Evolutionary conservation across 164 flowering plant species (phyloP), one percentile per base, ranked within the genome.

Genomic region (Dillenia turbinata): DNA sequence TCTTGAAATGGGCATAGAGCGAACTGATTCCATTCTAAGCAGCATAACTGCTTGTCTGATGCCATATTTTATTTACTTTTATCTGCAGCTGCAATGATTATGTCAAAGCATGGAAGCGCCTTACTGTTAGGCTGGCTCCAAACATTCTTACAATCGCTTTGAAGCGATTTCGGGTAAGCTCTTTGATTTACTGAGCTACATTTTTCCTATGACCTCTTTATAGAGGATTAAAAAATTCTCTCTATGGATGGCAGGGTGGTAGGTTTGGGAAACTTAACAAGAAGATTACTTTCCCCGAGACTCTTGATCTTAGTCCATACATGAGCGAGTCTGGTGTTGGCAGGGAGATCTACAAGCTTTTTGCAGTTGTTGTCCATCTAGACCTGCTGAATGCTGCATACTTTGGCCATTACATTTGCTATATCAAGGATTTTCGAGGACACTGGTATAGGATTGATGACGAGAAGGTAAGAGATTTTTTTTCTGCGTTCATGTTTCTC

Each of bases 331-430:
- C 72, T 44, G 83, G 81, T 65, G 78, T 81, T 66, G 82, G 81
- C 26, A 67, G 73, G 48, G 79, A 91, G 72, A 44, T 86, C 3
- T 94, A 94, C 81, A 81, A 61, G 75, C 90, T 94, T 33, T 94
- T 89, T 78, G 97, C 90, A 1, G 97, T 94, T 53, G 88, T 94
- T 52, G 97, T 94, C 17, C 99, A 94, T 74, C 71, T 94, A 47
- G 99, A 94, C 79, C 91, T 94, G 97, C 79, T 94, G 72, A 94
- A 94, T 82, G 97, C 99, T 15, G 91, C 99, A 40, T 94, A 61
- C 76, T 94, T 91, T 66, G 99, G 99, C 60, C 99, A 94, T 60
- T 94, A 94, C 71, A 85, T 94, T 59, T 94, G 99, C 76, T 94
- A 89, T 58, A 73, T 76, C 47, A 88, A 84, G 76, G 97, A 88